These are phyloP conservation scores for Medakamo hakoo DNA, from an alignment of 139 green algal genomes.

Conservation along the genomic window DNA sequence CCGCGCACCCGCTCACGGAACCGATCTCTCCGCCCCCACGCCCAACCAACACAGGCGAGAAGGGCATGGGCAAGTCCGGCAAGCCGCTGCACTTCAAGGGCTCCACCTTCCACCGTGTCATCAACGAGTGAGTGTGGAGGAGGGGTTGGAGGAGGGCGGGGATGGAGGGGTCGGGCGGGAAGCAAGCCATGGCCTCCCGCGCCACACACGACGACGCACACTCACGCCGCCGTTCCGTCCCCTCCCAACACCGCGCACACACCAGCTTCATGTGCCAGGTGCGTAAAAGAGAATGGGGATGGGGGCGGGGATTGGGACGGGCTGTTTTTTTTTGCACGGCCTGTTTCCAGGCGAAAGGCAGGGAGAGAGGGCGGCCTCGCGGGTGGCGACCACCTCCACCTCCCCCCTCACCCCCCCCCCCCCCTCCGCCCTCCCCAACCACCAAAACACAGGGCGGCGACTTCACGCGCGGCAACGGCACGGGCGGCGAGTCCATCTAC, in stretches of 20 bases:
- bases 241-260: too few relatives aligned
- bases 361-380: not conserved
- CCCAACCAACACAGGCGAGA: conserved; percentile 35
- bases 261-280: conserved; percentile 47
- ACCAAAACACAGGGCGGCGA: conserved; percentile 34
- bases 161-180: too few relatives aligned
- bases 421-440: too few relatives aligned
- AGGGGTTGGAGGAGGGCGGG: too few relatives aligned
- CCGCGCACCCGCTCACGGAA: too few relatives aligned
- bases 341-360: not conserved
- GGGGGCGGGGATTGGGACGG: not conserved
- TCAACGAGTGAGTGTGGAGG: conserved; percentile 4
- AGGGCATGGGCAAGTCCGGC: conserved; percentile 45
- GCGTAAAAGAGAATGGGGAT: not conserved
- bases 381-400: not conserved
- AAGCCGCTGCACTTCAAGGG: conserved; percentile 76
- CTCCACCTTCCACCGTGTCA: conserved; percentile 66
- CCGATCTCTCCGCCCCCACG: not conserved
- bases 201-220: not conserved
- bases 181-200: not conserved
- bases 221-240: not conserved
- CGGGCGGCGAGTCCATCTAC: conserved; percentile 78
- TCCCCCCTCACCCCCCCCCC: not conserved
- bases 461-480: conserved; percentile 51
- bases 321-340: not conserved